phyloP scores from a whole-genome alignment of 805 yeast genomes.

The Spathaspora passalidarum region DNA sequence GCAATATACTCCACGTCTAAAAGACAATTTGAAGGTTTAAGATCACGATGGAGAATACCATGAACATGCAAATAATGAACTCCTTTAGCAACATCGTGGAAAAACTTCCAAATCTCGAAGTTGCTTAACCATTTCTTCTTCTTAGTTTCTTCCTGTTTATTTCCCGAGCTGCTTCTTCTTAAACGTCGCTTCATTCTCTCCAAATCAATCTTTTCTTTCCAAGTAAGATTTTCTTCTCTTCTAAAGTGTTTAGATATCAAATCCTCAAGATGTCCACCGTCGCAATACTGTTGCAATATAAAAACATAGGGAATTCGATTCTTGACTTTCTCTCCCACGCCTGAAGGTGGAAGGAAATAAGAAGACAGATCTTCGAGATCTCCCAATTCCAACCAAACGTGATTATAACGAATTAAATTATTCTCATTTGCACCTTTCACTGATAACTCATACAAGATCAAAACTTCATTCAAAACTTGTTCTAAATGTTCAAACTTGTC shows the following conservation, averaged over 20 bases:
- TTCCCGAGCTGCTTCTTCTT: neutral
- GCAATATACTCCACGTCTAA: constrained; percentile 37
- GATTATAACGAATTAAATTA: constrained; percentile 80
- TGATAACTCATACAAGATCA: constrained; percentile 57
- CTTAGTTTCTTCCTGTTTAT: neutral
- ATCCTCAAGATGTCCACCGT: constrained; percentile 83
- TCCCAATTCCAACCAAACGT: constrained; percentile 83
- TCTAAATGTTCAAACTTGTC: constrained; percentile 66
- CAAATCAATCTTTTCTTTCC: constrained; percentile 23
- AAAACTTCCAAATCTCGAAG: constrained; percentile 64
- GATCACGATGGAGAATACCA: constrained; percentile 82
- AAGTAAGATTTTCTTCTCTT: constrained; percentile 18
- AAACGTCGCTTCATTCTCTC: constrained; percentile 25
- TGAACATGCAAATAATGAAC: constrained; percentile 67
- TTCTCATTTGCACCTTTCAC: constrained; percentile 40
- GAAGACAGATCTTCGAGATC: constrained; percentile 47
- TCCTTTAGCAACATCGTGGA: constrained; percentile 67
- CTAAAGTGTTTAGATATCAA: constrained; percentile 31
- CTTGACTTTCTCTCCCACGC: neutral
- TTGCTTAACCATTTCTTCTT: constrained; percentile 40
- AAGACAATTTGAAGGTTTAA: constrained; percentile 86
- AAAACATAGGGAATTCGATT: constrained; percentile 63
- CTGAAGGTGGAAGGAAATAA: constrained; percentile 16
- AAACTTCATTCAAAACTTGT: constrained; percentile 74
- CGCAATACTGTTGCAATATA: constrained; percentile 82